Percentiles rank a stretch among this genome's conserved stretches.
Conservation (phyloP, 306 rosid species). For the Rubus parviflorus region DNA sequence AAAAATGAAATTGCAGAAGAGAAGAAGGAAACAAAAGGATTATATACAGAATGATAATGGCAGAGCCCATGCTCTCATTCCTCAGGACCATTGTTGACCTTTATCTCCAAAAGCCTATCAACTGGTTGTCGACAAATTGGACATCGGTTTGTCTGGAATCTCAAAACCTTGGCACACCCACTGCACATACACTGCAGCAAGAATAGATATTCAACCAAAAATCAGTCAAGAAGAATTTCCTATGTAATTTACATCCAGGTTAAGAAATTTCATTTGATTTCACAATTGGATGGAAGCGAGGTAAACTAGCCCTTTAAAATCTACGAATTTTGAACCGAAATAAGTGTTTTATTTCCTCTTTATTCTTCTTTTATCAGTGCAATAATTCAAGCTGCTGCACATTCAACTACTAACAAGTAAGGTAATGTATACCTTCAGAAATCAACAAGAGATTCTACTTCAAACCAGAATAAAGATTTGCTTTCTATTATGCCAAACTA, state of each 20-base stretch:
- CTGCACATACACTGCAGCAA: conserved; percentile 90
- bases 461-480: background rate
- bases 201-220: conserved; percentile 24
- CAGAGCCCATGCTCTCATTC: conserved; percentile 39
- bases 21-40: conserved; percentile 11
- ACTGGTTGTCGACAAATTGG: conserved; percentile 99
- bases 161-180: conserved; percentile 86
- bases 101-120: conserved; percentile 94
- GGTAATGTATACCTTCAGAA: background rate
- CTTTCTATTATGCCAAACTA: conserved; percentile 9
- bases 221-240: background rate
- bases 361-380: background rate
- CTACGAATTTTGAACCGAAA: background rate
- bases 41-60: conserved; percentile 26
- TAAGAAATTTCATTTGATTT: background rate
- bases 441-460: background rate
- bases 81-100: conserved; percentile 59
- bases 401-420: background rate
- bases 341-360: background rate
- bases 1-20: conserved; percentile 9
- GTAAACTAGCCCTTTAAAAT: background rate
- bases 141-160: conserved; percentile 84
- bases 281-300: background rate
- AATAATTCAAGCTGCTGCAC: background rate
- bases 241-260: background rate